Percentiles rank a stretch among this genome's conserved stretches.
These are phyloP conservation scores for Sparassis latifolia DNA, from an alignment of 1,284 basidiomycete genomes.

Conservation along the genomic window DNA sequence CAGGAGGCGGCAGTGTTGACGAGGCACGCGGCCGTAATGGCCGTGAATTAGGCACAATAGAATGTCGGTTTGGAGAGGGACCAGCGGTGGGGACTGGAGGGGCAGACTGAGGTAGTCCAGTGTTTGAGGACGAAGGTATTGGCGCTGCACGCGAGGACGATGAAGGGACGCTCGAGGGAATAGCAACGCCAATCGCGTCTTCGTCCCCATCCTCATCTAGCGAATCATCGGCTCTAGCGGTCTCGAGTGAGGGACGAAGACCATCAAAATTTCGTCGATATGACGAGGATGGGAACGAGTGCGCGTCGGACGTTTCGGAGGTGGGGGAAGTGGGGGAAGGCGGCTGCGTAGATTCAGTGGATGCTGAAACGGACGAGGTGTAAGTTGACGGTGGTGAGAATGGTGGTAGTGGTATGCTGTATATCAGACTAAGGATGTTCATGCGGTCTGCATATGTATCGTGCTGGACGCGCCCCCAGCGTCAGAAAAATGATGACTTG, in stretches of 20 bases:
- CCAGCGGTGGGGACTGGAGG: slow-evolving; percentile 14
- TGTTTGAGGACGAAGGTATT: not conserved
- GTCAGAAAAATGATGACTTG: slow-evolving; percentile 1
- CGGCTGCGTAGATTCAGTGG: slow-evolving; percentile 45
- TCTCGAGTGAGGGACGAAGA: slow-evolving; percentile 22
- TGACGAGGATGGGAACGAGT: slow-evolving; percentile 29
- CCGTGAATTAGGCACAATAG: slow-evolving; percentile 21
- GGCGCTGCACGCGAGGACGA: not conserved
- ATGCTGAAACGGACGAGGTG: slow-evolving; percentile 36
- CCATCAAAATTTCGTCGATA: slow-evolving; percentile 29
- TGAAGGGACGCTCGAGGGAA: slow-evolving; percentile 34
- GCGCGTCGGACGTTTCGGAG: slow-evolving; percentile 41
- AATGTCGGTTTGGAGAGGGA: slow-evolving; percentile 10
- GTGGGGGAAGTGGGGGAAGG: slow-evolving; percentile 45
- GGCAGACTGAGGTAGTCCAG: slow-evolving; percentile 23
- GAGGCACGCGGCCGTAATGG: slow-evolving; percentile 41
- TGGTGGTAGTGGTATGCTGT: slow-evolving; percentile 70
- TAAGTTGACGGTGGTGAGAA: slow-evolving; percentile 54
- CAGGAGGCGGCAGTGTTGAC: slow-evolving; percentile 57
- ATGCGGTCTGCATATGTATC: slow-evolving; percentile 85
- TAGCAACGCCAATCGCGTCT: slow-evolving; percentile 38
- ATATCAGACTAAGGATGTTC: slow-evolving; percentile 82
- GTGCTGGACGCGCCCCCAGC: slow-evolving; percentile 44
- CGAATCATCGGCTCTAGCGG: slow-evolving; percentile 16
- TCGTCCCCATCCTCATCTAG: slow-evolving; percentile 33